Evolutionary conservation across 306 rosid genomes (phyloP).

Genomic region (Fragaria iinumae): DNA sequence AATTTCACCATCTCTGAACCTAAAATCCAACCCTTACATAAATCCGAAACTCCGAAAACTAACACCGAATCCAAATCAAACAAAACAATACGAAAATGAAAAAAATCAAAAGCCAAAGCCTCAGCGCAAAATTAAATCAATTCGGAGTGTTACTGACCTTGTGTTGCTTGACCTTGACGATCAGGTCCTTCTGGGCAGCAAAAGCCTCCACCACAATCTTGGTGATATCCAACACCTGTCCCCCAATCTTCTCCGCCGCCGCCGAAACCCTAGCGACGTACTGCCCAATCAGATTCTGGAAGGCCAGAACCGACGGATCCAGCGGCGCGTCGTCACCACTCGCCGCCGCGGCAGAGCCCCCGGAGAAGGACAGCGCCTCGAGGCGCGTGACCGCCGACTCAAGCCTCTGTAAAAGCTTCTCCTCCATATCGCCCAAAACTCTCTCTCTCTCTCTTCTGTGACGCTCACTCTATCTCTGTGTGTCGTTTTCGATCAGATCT

Average conservation of each 20-base stretch:
- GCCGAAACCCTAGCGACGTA: slow-evolving; percentile 44
- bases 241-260: slow-evolving; percentile 86
- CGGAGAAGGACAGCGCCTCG: slow-evolving; percentile 56
- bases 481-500: slow-evolving; percentile 38
- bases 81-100: background rate
- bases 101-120: background rate
- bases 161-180: slow-evolving; percentile 57
- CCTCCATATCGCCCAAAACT: slow-evolving; percentile 60
- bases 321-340: slow-evolving; percentile 26
- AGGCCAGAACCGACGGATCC: slow-evolving; percentile 72
- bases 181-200: slow-evolving; percentile 61
- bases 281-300: slow-evolving; percentile 56
- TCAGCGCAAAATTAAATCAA: background rate
- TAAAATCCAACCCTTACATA: background rate
- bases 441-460: background rate
- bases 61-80: background rate
- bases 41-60: slow-evolving; percentile 3
- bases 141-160: slow-evolving; percentile 47
- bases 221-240: slow-evolving; percentile 59
- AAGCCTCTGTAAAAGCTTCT: slow-evolving; percentile 64
- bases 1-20: background rate
- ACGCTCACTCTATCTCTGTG: slow-evolving; percentile 3
- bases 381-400: slow-evolving; percentile 85
- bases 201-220: slow-evolving; percentile 63
- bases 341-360: slow-evolving; percentile 17